These are phyloP conservation scores for Candida mesenterica DNA, from an alignment of 1,139 yeast species.

Conservation along the genomic window DNA sequence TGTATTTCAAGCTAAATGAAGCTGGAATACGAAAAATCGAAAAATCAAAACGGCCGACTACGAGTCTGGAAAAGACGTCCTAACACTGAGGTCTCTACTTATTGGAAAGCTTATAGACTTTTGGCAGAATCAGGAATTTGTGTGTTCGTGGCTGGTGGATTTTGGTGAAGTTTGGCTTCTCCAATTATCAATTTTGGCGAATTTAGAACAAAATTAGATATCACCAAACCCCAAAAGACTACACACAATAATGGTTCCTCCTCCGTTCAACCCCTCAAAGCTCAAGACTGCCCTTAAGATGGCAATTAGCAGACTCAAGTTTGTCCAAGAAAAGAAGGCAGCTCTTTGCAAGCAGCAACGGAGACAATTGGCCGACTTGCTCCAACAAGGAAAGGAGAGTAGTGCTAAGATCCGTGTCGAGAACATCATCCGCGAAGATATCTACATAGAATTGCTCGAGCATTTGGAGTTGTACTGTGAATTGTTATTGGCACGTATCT, in stretches of 20 bases:
- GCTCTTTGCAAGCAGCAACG: conserved; percentile 83
- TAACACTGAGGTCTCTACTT: too few relatives aligned
- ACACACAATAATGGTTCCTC: conserved; percentile 11
- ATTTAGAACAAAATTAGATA: too few relatives aligned
- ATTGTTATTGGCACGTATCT: conserved; percentile 70
- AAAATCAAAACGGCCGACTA: too few relatives aligned
- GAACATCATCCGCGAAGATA: conserved; percentile 81
- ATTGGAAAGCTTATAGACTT: too few relatives aligned
- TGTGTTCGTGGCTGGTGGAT: too few relatives aligned
- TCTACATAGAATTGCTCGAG: conserved; percentile 78
- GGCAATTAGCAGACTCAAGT: conserved; percentile 77
- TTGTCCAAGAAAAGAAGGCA: conserved; percentile 77
- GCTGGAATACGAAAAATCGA: too few relatives aligned
- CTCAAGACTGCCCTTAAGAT: conserved; percentile 73
- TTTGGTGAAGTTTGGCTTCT: too few relatives aligned
- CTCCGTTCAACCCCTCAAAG: conserved; percentile 38
- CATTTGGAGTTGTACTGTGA: conserved; percentile 82
- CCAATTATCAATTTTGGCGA: too few relatives aligned
- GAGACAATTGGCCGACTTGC: conserved; percentile 69
- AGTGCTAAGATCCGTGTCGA: conserved; percentile 86
- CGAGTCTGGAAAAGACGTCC: too few relatives aligned
- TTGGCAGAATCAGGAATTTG: too few relatives aligned
- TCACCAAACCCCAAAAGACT: neutral
- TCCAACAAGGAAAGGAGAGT: conserved; percentile 70
- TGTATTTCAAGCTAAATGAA: too few relatives aligned